Evolutionary conservation across 1,284 basidiomycete species (phyloP), one percentile per base, ranked within the genome.

Genomic region (Cystobasidiaceae sp.): DNA sequence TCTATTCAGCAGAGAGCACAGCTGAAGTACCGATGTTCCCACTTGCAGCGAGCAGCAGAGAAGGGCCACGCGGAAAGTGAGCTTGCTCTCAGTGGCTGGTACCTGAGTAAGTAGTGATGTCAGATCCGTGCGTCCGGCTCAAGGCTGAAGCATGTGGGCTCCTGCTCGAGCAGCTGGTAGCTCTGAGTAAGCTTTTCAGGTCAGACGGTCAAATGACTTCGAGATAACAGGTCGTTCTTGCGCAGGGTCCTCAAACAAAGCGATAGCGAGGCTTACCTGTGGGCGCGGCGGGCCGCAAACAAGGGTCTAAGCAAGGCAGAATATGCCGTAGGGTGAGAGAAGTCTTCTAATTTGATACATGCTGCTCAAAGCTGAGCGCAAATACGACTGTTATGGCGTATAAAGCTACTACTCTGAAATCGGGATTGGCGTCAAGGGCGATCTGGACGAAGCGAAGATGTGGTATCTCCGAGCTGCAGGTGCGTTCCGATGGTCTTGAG

Each of bases 381-480:
- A 33, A 44, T 19, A 11, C 46, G 43, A 28, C 23, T 28, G 39
- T 32, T 44, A 11, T 25, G 5, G 7, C 32, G 11, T 43, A 9
- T 17, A 41, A 9, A 44, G 67, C 62, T 73, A 98, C 78, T 98
- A 98, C 77, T 88, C 90, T 0, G 96, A 99, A 77, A 89, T 96
- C 25, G 96, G 94, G 4, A 99, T 99, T 72, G 96, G 96, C 25
- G 89, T 97, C 74, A 93, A 93, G 79, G 88, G 90, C 73, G 93
- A 99, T 74, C 77, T 93, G 46, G 96, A 97, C 69, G 88, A 94
- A 76, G 93, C 96, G 19, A 97, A 96, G 79, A 83, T 90, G 72
- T 98, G 94, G 93, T 99, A 99, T 78, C 94, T 96, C 90, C 85
- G 96, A 45, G 90, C 93, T 50, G 91, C 93, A 69, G 90, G 91